phyloP scores from a whole-genome alignment of 345 rosid species.

The Mangifera indica region DNA sequence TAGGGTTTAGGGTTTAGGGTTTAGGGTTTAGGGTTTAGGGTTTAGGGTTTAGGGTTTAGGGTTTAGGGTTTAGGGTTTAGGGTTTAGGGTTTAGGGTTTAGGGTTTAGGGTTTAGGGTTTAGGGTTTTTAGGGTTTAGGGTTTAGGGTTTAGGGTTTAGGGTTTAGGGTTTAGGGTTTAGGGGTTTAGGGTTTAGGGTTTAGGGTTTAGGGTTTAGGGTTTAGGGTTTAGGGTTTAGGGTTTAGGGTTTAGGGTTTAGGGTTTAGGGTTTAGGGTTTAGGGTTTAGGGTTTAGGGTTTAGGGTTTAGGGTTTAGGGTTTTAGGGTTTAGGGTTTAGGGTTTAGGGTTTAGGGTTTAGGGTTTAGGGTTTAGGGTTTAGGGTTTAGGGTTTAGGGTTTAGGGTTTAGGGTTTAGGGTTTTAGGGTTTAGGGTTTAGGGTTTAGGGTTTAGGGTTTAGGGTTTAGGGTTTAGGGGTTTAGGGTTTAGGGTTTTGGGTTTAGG shows the following conservation, averaged over 20 bases:
- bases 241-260: constrained; percentile 28
- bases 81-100: constrained; percentile 8
- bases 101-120: constrained; percentile 18
- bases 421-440: constrained; percentile 30
- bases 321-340: constrained; percentile 16
- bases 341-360: constrained; percentile 23
- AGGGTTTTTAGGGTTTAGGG: background rate
- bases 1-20: constrained; percentile 8
- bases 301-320: constrained; percentile 21
- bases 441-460: constrained; percentile 24
- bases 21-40: constrained; percentile 10
- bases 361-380: constrained; percentile 25
- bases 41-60: constrained; percentile 15
- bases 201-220: too few species aligned
- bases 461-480: constrained; percentile 24
- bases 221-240: constrained; percentile 15
- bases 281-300: constrained; percentile 28
- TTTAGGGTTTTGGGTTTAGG: constrained; percentile 27
- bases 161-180: background rate
- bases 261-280: too few species aligned
- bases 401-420: constrained; percentile 28
- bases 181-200: constrained; percentile 13
- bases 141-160: background rate
- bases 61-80: constrained; percentile 8
- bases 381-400: constrained; percentile 22